phyloP scores from a whole-genome alignment of 768 basidiomycete genomes.

The Ramaria sp. region DNA sequence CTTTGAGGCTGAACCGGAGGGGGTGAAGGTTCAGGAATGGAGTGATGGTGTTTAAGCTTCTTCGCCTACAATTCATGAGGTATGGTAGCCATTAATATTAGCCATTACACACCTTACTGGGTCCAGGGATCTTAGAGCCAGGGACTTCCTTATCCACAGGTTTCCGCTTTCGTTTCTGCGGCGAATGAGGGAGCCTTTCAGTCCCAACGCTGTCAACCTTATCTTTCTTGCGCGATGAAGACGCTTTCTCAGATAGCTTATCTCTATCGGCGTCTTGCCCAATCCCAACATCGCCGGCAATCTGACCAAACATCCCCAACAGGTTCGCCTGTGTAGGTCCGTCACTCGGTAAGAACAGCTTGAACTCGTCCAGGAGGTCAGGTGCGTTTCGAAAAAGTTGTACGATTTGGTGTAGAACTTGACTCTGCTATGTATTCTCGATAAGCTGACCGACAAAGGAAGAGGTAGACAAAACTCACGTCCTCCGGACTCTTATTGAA shows the following conservation, averaged over 20 bases:
- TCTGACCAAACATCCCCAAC: constrained; percentile 6
- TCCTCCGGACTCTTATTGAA: constrained; percentile 8
- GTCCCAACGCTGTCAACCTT: constrained; percentile 33
- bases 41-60: constrained; percentile 19
- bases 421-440: constrained; percentile 31
- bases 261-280: background rate
- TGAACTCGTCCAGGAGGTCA: constrained; percentile 63
- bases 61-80: constrained; percentile 10
- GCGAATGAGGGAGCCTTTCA: constrained; percentile 22
- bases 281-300: background rate
- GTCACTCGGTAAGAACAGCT: constrained; percentile 62
- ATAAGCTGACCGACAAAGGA: background rate
- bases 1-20: background rate
- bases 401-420: constrained; percentile 59
- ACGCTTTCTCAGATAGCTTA: background rate
- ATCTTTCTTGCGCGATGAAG: constrained; percentile 29
- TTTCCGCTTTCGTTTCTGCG: constrained; percentile 65
- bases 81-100: background rate
- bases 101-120: constrained; percentile 17
- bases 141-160: constrained; percentile 33
- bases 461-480: background rate
- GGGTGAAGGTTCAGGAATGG: background rate
- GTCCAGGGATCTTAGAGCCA: background rate
- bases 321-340: constrained; percentile 23
- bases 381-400: constrained; percentile 65